Percentiles rank a stretch among this genome's conserved stretches.
These are phyloP conservation scores for Colletotrichum ledebouriae DNA, from an alignment of 2,329 filamentous ascomycete species.

Conservation along the genomic window DNA sequence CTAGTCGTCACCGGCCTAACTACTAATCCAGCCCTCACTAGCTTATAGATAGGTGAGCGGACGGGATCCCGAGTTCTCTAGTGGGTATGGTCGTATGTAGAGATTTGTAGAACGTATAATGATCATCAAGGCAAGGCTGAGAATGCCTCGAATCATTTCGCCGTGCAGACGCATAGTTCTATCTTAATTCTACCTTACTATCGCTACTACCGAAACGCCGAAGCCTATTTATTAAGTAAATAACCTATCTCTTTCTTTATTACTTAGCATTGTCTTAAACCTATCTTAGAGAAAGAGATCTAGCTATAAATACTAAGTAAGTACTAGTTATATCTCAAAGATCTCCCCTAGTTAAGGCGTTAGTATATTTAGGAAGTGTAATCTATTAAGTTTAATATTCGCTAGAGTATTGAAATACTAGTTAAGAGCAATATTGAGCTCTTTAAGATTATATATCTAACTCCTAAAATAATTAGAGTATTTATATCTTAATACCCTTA, in stretches of 20 bases:
- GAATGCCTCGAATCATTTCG: neutral
- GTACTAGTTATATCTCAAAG: neutral
- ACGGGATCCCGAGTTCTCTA: too few species aligned
- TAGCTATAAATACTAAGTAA: neutral
- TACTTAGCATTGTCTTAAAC: neutral
- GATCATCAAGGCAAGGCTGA: neutral
- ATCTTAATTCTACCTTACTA: neutral
- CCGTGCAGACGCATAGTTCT: neutral
- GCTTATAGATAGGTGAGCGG: too few species aligned
- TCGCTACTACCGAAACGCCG: neutral
- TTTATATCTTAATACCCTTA: too few species aligned
- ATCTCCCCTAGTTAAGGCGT: neutral
- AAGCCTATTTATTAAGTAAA: neutral
- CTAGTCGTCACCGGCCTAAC: too few species aligned
- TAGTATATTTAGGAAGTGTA: neutral
- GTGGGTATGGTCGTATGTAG: too few species aligned
- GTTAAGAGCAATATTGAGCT: neutral
- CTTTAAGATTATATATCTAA: neutral
- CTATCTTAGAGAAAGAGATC: neutral
- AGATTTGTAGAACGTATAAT: too few species aligned
- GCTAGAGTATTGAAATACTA: neutral
- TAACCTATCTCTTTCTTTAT: neutral
- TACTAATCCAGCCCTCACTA: too few species aligned
- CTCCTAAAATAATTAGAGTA: neutral
- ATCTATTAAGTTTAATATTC: neutral